Evolutionary conservation across 2,329 filamentous ascomycete species (phyloP), one percentile per base, ranked within the genome.

Genomic region (Colletotrichum cordylinicola): DNA sequence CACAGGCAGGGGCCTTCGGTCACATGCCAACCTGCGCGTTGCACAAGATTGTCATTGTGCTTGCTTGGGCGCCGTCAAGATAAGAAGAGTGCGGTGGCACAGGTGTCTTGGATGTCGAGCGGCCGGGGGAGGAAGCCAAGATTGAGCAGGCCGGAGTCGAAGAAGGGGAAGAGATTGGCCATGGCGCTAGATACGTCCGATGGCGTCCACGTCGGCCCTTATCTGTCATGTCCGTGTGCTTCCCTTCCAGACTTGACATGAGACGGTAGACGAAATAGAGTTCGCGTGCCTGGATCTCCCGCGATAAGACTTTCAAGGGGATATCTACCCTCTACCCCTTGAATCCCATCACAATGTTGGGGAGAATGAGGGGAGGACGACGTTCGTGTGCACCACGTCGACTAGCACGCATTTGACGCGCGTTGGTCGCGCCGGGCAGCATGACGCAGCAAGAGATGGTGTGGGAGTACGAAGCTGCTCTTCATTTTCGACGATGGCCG

Each of bases 231-330:
- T 35, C 72, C 15, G 52, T 75, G 72, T 66, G 67, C 31, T 37
- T 43, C 18, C 48, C 58, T 39, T 39, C 33, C n/a, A 10, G 33
- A 27, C n/a, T 18, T 4, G 31, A 72, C 31, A 67, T 68, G 69
- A 72, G 73, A 75, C 69, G 73, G 73, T 64, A 31, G 69, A 67
- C 55, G 55, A 43, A 67, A 64, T 72, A 68, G 18, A 72, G 69
- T 75, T 67, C 27, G 27, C 39, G 62, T 64, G n/a, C 56, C 62
- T 67, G 43, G 16, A 31, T 67, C 31, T 55, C 31, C 39, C 24
- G 43, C 62, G 62, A 67, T 72, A 75, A 72, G 56, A 33, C 24
- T 33, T 58, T 43, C 16, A 35, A 56, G 27, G 35, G 33, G 27
- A 48, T 24, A 33, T 52, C n/a, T 1, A 21, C 43, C 43, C 21